Evolutionary conservation across 306 rosid genomes (phyloP).

Genomic region (Ammopiptanthus mongolicus): DNA sequence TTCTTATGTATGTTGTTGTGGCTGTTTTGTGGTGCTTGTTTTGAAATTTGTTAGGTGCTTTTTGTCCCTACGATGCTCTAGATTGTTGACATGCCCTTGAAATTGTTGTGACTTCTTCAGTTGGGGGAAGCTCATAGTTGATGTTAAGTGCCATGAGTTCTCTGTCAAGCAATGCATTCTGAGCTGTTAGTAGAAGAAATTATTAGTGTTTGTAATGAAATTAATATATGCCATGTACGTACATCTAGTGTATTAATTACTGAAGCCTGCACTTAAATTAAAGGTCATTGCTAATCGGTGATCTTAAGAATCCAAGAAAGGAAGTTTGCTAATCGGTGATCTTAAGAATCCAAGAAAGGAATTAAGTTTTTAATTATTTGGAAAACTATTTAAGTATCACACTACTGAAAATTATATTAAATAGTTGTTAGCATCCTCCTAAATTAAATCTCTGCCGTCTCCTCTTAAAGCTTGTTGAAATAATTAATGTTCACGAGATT

Average conservation of each 20-base stretch:
- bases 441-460: background rate
- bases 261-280: background rate
- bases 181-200: background rate
- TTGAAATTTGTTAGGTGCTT: conserved; percentile 8
- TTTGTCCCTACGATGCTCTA: background rate
- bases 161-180: background rate
- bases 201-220: background rate
- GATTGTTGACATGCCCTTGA: conserved; percentile 8
- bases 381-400: no score
- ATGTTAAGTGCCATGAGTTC: background rate
- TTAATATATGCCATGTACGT: background rate
- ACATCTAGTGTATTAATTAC: background rate
- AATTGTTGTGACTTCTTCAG: conserved; percentile 1
- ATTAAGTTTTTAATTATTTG: no score
- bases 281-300: no score
- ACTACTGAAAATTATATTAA: no score
- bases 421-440: background rate
- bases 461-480: background rate
- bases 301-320: no score
- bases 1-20: background rate
- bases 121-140: background rate
- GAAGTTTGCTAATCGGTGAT: no score
- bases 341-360: no score
- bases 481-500: background rate
- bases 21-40: conserved; percentile 6